Evolutionary conservation across 768 basidiomycete species (phyloP).

Genomic region (Agrocybe praecox): DNA sequence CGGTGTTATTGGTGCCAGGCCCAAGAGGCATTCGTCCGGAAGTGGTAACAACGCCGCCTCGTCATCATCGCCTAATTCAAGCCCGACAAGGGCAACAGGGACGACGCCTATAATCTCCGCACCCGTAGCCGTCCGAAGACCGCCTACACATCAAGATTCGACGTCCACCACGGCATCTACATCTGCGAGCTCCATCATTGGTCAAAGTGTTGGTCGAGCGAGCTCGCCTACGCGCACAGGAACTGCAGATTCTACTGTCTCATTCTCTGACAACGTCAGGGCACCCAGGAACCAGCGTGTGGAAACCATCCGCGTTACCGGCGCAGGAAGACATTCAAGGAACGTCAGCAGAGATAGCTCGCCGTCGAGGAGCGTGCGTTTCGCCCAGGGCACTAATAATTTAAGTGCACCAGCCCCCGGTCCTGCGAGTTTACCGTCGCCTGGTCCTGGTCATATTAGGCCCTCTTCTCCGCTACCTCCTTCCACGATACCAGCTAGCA

Average conservation of each 20-base stretch:
- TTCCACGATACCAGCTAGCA: background rate
- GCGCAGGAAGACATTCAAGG: constrained; percentile 4
- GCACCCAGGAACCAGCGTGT: constrained; percentile 31
- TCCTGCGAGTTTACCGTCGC: background rate
- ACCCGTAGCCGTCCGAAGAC: background rate
- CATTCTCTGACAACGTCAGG: constrained; percentile 27
- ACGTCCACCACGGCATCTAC: background rate
- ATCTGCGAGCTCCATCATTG: background rate
- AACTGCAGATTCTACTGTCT: constrained; percentile 12
- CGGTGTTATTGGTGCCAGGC: background rate
- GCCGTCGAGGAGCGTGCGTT: constrained; percentile 47
- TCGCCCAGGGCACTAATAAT: constrained; percentile 26
- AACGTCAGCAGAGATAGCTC: constrained; percentile 40
- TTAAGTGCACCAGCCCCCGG: background rate
- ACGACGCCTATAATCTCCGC: background rate
- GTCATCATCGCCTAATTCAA: background rate
- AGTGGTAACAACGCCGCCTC: background rate
- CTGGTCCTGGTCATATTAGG: background rate
- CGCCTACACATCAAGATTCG: background rate
- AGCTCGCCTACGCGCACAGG: constrained; percentile 4
- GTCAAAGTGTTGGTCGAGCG: background rate
- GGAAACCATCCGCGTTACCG: constrained; percentile 31
- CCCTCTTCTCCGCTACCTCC: background rate
- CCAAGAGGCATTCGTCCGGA: background rate
- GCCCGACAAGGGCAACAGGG: background rate